phyloP scores from a whole-genome alignment of 352 stramenopile genomes.

The Phytophthora cajani region DNA sequence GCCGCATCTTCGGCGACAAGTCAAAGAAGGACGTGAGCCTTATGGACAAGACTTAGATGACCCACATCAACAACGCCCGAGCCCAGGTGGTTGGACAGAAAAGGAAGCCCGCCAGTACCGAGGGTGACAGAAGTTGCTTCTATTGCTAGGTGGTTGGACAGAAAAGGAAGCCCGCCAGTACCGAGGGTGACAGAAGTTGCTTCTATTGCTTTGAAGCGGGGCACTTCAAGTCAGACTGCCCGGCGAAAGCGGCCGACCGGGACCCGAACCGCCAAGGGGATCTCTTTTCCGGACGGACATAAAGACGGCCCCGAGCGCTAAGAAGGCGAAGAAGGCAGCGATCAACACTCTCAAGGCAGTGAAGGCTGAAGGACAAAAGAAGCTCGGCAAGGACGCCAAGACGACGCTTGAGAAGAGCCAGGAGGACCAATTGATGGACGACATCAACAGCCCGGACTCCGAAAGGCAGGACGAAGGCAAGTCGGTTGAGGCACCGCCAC shows the following conservation, averaged over 20 bases:
- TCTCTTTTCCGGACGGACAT: too few species aligned
- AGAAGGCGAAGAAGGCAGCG: too few species aligned
- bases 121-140: neutral
- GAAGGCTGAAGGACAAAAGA: too few species aligned
- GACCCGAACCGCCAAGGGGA: constrained; percentile 4
- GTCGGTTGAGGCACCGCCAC: neutral
- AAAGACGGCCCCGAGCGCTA: too few species aligned
- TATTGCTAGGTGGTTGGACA: constrained; percentile 14
- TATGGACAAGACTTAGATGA: neutral
- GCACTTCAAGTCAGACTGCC: constrained; percentile 14
- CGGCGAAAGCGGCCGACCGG: neutral
- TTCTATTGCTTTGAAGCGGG: constrained; percentile 17
- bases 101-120: neutral
- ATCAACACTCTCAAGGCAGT: too few species aligned
- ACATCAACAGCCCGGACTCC: too few species aligned
- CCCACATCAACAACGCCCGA: constrained; percentile 6
- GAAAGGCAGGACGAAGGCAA: neutral
- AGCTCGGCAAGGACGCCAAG: too few species aligned
- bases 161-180: neutral
- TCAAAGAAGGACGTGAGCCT: constrained; percentile 15
- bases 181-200: neutral
- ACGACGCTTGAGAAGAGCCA: too few species aligned
- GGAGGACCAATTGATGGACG: too few species aligned
- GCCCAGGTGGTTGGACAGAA: neutral
- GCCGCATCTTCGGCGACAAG: constrained; percentile 14